phyloP scores from a whole-genome alignment of 352 stramenopile genomes.

The Phytopythium boreale region DNA sequence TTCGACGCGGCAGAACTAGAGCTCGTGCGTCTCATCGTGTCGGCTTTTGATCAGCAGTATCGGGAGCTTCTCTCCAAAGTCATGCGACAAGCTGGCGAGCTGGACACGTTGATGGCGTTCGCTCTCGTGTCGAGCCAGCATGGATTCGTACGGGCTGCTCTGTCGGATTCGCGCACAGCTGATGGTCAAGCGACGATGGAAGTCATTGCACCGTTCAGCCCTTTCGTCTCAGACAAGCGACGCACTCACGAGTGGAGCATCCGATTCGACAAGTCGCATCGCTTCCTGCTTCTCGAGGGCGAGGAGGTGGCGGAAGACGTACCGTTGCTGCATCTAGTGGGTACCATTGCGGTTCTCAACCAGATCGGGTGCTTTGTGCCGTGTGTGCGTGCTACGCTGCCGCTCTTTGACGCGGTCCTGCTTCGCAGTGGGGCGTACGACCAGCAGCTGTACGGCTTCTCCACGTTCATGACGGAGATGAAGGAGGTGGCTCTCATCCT shows the following conservation, averaged over 20 bases:
- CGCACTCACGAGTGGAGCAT: constrained; percentile 9
- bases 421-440: constrained; percentile 42
- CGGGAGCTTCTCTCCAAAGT: constrained; percentile 12
- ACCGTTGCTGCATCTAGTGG: constrained; percentile 20
- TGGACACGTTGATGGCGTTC: constrained; percentile 42
- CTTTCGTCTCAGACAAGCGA: neutral
- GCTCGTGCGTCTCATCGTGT: constrained; percentile 18
- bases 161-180: neutral
- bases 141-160: constrained; percentile 20
- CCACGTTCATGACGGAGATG: constrained; percentile 61
- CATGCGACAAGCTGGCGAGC: constrained; percentile 12
- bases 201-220: constrained; percentile 23
- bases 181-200: constrained; percentile 3
- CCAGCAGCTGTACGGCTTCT: constrained; percentile 40
- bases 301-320: constrained; percentile 2
- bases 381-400: constrained; percentile 29
- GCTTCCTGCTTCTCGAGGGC: constrained; percentile 25
- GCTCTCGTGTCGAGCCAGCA: constrained; percentile 27
- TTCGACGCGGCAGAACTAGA: constrained; percentile 17
- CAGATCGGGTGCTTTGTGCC: constrained; percentile 67
- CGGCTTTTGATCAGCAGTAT: constrained; percentile 12
- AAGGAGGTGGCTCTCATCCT: constrained; percentile 40
- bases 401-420: constrained; percentile 42
- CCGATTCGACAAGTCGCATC: constrained; percentile 6
- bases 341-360: constrained; percentile 36